Base-by-base conservation (phyloP, 441 rosid genomes). In the Caryocar brasiliense region DNA sequence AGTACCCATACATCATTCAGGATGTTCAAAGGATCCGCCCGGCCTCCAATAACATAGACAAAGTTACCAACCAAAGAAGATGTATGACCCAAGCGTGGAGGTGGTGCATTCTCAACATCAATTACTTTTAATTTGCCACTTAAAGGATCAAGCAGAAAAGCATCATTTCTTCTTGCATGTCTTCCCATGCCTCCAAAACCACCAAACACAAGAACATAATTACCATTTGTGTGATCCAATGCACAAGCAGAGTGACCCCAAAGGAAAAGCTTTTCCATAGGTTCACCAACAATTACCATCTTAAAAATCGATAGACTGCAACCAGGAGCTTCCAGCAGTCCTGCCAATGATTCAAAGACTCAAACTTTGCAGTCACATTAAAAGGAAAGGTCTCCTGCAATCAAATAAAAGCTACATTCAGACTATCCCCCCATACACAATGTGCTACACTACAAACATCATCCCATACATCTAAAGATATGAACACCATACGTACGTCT, bases 171-270 rank as follows among this genome's bases (percentile, higher is more conserved):
- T 26, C 95, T 76, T 40, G 89, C 82, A 77, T 91, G 95, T 60
- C 91, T 83, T 59, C 98, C 96, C 30, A 72, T 50, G 7, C 98
- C 96, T 37, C 98, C 96, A 77, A 87, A 91, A 33, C 98, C 96
- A 66, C 95, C 95, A 75, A 87, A 83, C 22, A 85, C 54, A 11
- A 85, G 62, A 69, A 87, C 47, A 43, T 66, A 54, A 45, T 56
- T 58, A 6, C 1, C 36, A 34, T 57, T 49, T 21, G 37, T 5
- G 35, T 60, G 55, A 54, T 61, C 77, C 42, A 81, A 46, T 1
- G 62, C 26, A 63, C 91, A 85, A 61, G 88, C 64, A 26, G 95
- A 75, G 56, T 83, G 98, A 37, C 96, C 96, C 96, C 96, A 92
- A 34, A 81, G 82, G 68, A 79, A 83, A 19, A 87, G 80, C 79